Evolutionary conservation across 1,139 yeast genomes (phyloP).

Genomic region (Candida dubliniensis): DNA sequence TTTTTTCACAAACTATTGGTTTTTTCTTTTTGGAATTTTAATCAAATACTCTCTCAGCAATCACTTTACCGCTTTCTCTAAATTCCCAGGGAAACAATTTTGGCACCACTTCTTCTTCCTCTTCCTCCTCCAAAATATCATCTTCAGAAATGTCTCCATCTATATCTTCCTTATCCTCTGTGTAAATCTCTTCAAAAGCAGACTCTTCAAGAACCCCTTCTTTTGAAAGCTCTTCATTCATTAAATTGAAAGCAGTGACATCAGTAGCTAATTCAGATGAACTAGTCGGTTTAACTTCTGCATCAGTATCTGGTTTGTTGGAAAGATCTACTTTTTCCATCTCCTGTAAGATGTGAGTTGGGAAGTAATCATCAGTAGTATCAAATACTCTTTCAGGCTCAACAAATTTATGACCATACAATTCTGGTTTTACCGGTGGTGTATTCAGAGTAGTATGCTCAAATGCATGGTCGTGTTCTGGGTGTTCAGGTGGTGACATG

Average conservation of each 20-base stretch:
- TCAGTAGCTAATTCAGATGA: constrained; percentile 6
- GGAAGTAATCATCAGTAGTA: constrained; percentile 27
- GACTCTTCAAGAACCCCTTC: constrained; percentile 16
- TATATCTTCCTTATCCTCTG: constrained; percentile 11
- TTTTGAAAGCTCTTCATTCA: constrained; percentile 15
- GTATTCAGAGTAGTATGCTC: constrained; percentile 3
- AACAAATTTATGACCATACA: constrained; percentile 16
- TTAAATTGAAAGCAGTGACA: constrained; percentile 10
- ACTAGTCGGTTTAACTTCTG: constrained; percentile 3
- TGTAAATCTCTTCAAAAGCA: constrained; percentile 16
- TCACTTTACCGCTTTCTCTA: constrained; percentile 15
- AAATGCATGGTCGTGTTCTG: no score
- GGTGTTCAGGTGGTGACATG: no score
- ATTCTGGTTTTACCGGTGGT: constrained; percentile 9
- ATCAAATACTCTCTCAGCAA: constrained; percentile 34
- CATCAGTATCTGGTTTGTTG: constrained; percentile 2
- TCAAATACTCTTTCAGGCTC: constrained; percentile 37
- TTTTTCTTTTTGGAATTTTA: neutral
- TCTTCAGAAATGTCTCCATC: constrained; percentile 9
- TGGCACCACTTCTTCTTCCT: constrained; percentile 14
- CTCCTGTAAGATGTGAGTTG: constrained; percentile 25
- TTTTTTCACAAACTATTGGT: no score
- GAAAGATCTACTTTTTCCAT: constrained; percentile 13
- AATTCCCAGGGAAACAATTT: constrained; percentile 44
- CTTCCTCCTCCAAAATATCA: constrained; percentile 11